phyloP scores from a whole-genome alignment of 192 early-diverging fungal genomes.

The Podila verticillata region DNA sequence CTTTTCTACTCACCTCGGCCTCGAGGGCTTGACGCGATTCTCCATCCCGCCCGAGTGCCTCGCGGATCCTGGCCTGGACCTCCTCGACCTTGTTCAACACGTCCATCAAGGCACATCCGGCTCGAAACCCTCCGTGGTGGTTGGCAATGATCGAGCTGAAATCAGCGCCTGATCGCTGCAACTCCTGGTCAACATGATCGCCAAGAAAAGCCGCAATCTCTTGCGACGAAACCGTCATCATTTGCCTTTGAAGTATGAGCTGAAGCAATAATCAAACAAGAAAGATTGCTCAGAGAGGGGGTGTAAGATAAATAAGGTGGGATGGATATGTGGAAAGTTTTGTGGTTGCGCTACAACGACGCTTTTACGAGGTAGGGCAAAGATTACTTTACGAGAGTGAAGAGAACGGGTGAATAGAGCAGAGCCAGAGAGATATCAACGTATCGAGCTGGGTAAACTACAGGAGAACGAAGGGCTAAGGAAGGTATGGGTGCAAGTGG shows the following conservation, averaged over 20 bases:
- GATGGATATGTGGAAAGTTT: background rate
- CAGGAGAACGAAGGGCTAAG: too few species aligned
- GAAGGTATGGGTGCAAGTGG: background rate
- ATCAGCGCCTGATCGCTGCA: conserved; percentile 26
- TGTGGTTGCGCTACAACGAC: background rate
- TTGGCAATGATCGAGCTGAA: conserved; percentile 30
- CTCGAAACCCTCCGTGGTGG: conserved; percentile 19
- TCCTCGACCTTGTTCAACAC: conserved; percentile 37
- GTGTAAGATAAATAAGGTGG: background rate
- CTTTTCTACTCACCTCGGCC: conserved; percentile 15
- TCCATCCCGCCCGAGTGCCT: background rate
- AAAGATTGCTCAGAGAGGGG: background rate
- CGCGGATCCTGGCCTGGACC: conserved; percentile 23
- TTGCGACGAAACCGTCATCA: conserved; percentile 45
- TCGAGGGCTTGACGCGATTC: background rate
- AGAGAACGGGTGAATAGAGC: background rate
- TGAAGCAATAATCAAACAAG: background rate
- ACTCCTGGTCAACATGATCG: conserved; percentile 46
- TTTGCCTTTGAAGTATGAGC: background rate
- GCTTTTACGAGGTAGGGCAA: background rate
- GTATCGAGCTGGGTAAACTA: too few species aligned
- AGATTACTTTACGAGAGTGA: background rate
- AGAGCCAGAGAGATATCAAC: too few species aligned
- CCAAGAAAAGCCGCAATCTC: conserved; percentile 47
- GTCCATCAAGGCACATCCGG: conserved; percentile 46